Evolutionary conservation across 345 rosid species (phyloP).

Genomic region (Leavenworthia alabamica): DNA sequence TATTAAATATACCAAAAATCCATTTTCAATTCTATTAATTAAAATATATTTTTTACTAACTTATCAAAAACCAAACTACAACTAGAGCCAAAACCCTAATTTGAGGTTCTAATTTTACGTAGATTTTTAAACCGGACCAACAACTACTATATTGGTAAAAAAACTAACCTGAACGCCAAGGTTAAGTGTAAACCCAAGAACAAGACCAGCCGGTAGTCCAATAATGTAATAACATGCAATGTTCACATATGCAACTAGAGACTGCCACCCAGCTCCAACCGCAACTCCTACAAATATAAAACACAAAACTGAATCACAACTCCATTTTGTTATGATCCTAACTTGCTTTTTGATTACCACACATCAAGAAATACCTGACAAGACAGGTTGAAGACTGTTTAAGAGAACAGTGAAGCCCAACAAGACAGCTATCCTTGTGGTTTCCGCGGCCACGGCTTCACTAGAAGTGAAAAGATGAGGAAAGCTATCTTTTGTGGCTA

Average conservation of each 20-base stretch:
- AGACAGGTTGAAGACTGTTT: constrained; percentile 85
- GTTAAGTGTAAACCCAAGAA: constrained; percentile 68
- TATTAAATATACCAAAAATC: background rate
- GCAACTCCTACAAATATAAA: constrained; percentile 56
- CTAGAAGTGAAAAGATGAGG: constrained; percentile 78
- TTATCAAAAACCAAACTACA: background rate
- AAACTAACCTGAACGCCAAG: constrained; percentile 53
- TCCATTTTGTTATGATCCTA: background rate
- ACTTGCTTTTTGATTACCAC: background rate
- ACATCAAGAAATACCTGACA: constrained; percentile 50
- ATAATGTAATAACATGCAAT: constrained; percentile 72
- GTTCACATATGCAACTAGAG: constrained; percentile 75
- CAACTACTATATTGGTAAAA: background rate
- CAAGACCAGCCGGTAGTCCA: constrained; percentile 78
- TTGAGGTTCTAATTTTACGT: background rate
- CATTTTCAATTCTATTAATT: background rate
- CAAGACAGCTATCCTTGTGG: constrained; percentile 58
- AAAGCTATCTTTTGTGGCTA: constrained; percentile 53
- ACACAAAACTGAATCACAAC: background rate
- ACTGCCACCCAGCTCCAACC: constrained; percentile 97
- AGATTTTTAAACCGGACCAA: background rate
- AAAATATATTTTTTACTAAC: background rate
- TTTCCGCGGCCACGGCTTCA: constrained; percentile 66
- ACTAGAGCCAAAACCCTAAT: background rate
- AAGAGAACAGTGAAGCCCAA: constrained; percentile 68